Evolutionary conservation across 176 grass and related monocot species (phyloP).

Genomic region (Musa itinerans): DNA sequence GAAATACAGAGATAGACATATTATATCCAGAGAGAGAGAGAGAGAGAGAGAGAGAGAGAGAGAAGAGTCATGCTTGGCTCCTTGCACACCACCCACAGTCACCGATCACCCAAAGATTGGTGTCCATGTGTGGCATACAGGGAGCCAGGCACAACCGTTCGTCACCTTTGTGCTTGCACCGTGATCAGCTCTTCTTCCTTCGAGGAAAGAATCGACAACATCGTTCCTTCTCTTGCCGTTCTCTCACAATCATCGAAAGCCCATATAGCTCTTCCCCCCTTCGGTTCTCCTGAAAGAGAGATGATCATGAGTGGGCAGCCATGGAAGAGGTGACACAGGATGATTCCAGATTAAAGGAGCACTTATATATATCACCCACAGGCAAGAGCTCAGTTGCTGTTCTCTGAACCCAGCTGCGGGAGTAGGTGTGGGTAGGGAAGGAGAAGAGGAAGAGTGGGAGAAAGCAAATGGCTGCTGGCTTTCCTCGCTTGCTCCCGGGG

Average conservation of each 20-base stretch:
- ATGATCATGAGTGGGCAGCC: too few species aligned
- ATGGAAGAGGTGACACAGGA: too few species aligned
- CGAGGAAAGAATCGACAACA: slow-evolving; percentile 19
- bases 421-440: background rate
- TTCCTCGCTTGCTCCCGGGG: background rate
- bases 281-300: too few species aligned
- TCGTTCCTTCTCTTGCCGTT: too few species aligned
- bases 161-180: too few species aligned
- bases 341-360: too few species aligned
- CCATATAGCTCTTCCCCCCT: background rate
- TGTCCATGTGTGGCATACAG: slow-evolving; percentile 99
- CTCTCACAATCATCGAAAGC: too few species aligned
- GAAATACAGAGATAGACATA: background rate
- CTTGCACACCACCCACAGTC: slow-evolving; percentile 99
- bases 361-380: too few species aligned
- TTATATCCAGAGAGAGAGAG: slow-evolving; percentile 15
- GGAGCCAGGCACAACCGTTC: slow-evolving; percentile 79
- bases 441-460: slow-evolving; percentile 5
- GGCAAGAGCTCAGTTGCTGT: too few species aligned
- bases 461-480: background rate
- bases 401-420: too few species aligned
- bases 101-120: slow-evolving; percentile 68
- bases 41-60: slow-evolving; percentile 22
- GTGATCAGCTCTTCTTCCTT: slow-evolving; percentile 3
- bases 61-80: slow-evolving; percentile 87